Evolutionary conservation across 1,284 basidiomycete genomes (phyloP).

Genomic region (Apiotrichum laibachii): DNA sequence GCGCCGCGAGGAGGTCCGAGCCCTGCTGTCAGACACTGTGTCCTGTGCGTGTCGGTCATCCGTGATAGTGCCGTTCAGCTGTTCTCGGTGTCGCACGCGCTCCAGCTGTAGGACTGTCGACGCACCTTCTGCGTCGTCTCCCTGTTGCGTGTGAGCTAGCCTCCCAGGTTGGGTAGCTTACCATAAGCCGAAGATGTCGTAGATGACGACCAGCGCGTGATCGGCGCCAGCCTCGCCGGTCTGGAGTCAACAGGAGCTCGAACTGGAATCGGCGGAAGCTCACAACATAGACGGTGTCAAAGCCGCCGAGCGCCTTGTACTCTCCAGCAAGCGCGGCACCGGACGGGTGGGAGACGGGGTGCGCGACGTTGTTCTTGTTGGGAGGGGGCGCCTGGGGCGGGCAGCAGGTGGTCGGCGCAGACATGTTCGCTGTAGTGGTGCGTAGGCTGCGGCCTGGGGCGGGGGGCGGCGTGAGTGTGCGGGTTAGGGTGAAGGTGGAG

Average conservation of each 20-base stretch:
- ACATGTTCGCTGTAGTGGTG: too few relatives aligned
- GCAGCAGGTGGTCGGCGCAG: too few relatives aligned
- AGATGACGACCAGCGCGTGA: slow-evolving; percentile 41
- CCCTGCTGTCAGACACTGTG: slow-evolving; percentile 22
- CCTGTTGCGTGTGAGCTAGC: slow-evolving; percentile 26
- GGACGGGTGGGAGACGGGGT: too few relatives aligned
- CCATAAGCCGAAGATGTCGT: slow-evolving; percentile 50
- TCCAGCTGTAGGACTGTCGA: background rate
- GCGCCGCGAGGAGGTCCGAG: slow-evolving; percentile 36
- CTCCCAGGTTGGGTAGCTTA: slow-evolving; percentile 10
- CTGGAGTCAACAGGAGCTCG: slow-evolving; percentile 15
- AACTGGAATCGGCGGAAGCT: slow-evolving; percentile 5
- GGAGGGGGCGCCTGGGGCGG: too few relatives aligned
- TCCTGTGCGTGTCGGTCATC: too few relatives aligned
- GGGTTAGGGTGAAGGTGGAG: too few relatives aligned
- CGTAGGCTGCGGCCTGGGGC: too few relatives aligned
- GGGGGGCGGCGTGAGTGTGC: too few relatives aligned
- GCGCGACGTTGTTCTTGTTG: too few relatives aligned
- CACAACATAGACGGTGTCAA: slow-evolving; percentile 41
- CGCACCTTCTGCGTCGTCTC: slow-evolving; percentile 40
- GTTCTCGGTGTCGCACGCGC: background rate
- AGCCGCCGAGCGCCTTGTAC: slow-evolving; percentile 18
- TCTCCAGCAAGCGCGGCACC: too few relatives aligned
- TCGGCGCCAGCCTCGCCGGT: slow-evolving; percentile 38
- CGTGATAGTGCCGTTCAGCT: too few relatives aligned